phyloP scores from a whole-genome alignment of 2,329 filamentous ascomycete species.

The Beauveria sp. region DNA sequence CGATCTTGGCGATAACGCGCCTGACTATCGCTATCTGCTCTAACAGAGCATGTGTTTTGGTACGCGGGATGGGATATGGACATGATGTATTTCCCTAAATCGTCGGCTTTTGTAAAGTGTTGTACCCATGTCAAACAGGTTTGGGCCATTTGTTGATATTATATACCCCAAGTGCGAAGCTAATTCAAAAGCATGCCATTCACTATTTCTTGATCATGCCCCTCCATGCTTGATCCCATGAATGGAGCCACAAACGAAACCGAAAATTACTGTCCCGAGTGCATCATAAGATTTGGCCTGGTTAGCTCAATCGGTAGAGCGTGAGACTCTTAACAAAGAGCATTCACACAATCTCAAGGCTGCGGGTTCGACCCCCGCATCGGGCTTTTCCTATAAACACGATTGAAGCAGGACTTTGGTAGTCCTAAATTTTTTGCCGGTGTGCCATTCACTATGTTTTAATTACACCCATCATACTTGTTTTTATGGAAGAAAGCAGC shows the following conservation, averaged over 20 bases:
- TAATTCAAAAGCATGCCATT: not conserved
- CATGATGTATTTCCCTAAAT: not conserved
- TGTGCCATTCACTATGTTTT: too few relatives aligned
- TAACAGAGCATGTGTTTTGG: constrained; percentile 21
- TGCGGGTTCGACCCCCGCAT: constrained; percentile 45
- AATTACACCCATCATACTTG: too few relatives aligned
- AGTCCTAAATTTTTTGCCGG: too few relatives aligned
- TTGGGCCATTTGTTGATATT: not conserved
- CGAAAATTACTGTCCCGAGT: too few relatives aligned
- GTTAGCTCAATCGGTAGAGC: constrained; percentile 67
- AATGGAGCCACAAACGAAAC: too few relatives aligned
- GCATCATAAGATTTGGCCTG: constrained; percentile 27
- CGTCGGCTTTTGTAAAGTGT: not conserved
- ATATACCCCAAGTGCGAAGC: constrained; percentile 4
- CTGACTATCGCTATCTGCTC: constrained; percentile 52
- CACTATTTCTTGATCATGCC: not conserved
- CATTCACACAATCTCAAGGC: constrained; percentile 37
- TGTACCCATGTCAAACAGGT: not conserved
- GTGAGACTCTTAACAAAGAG: constrained; percentile 51
- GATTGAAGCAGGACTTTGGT: too few relatives aligned
- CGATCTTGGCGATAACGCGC: constrained; percentile 51
- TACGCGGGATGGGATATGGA: not conserved
- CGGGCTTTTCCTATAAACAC: constrained; percentile 28
- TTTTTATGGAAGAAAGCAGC: too few relatives aligned
- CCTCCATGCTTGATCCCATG: too few relatives aligned